These are phyloP conservation scores for Trametes hirsuta DNA, from an alignment of 1,284 basidiomycete genomes.

Conservation along the genomic window DNA sequence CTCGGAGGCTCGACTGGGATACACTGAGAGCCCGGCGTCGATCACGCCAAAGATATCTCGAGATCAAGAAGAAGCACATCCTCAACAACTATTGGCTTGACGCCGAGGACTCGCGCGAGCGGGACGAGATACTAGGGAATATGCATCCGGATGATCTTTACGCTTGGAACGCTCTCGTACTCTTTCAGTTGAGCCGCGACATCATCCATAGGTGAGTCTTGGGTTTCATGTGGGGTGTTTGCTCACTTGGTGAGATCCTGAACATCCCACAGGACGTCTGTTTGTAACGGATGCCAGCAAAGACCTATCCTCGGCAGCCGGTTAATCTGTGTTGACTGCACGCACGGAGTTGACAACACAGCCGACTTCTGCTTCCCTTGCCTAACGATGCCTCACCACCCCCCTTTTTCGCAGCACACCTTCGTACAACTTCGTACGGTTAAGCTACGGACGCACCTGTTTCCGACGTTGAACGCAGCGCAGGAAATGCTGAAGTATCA, in stretches of 20 bases:
- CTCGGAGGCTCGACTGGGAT: background rate
- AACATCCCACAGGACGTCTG: no score
- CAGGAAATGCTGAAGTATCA: background rate
- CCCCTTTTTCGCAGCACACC: background rate
- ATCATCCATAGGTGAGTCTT: background rate
- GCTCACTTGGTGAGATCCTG: background rate
- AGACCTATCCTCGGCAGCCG: background rate
- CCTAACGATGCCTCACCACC: background rate
- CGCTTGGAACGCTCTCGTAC: background rate
- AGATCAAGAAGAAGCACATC: background rate
- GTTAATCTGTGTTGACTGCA: background rate
- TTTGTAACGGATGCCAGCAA: background rate
- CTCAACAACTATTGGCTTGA: background rate
- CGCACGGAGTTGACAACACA: background rate
- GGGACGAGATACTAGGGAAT: background rate
- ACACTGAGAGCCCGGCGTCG: background rate
- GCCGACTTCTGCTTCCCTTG: background rate
- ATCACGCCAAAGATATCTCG: background rate
- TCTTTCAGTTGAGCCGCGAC: background rate
- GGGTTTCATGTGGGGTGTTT: background rate
- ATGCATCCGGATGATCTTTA: constrained; percentile 8
- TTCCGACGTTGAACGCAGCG: background rate
- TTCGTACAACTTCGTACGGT: background rate
- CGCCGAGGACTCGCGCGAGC: background rate
- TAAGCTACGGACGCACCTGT: background rate